Conservation (phyloP, 768 basidiomycete genomes). For the Lactarius indigo region DNA sequence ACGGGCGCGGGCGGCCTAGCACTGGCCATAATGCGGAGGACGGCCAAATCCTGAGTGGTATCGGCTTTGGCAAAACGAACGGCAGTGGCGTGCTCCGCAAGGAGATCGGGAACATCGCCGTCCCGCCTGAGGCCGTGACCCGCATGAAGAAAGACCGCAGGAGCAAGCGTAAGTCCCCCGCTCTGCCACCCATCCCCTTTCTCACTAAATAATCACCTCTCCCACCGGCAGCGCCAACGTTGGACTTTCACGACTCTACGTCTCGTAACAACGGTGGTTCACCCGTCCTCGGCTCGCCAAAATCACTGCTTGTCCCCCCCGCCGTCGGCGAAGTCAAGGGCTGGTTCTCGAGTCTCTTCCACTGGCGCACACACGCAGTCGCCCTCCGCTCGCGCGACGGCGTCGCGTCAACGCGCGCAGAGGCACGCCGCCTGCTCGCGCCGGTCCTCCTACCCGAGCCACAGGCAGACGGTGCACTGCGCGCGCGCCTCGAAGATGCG, state of each 20-base stretch:
- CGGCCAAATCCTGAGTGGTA: slow-evolving; percentile 30
- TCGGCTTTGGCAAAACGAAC: slow-evolving; percentile 32
- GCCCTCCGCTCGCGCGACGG: slow-evolving; percentile 56
- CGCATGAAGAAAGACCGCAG: slow-evolving; percentile 52
- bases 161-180: slow-evolving; percentile 46
- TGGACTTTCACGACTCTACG: slow-evolving; percentile 46
- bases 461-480: slow-evolving; percentile 50
- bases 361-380: slow-evolving; percentile 70
- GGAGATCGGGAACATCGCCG: slow-evolving; percentile 51
- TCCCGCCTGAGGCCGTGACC: slow-evolving; percentile 35
- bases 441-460: slow-evolving; percentile 59
- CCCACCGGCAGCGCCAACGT: slow-evolving; percentile 44
- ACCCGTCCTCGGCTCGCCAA: slow-evolving; percentile 43
- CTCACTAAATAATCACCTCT: slow-evolving; percentile 10
- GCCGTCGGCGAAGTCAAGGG: slow-evolving; percentile 81
- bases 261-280: slow-evolving; percentile 42
- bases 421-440: slow-evolving; percentile 61
- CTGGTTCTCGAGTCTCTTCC: slow-evolving; percentile 96
- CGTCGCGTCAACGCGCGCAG: slow-evolving; percentile 56
- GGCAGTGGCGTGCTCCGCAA: slow-evolving; percentile 36
- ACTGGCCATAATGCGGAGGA: slow-evolving; percentile 24
- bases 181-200: neutral
- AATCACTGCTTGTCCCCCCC: slow-evolving; percentile 51
- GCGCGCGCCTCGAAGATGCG: slow-evolving; percentile 51
- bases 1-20: slow-evolving; percentile 24